These are phyloP conservation scores for Daldinia eschscholtzii DNA, from an alignment of 2,329 filamentous ascomycete species.

Conservation along the genomic window DNA sequence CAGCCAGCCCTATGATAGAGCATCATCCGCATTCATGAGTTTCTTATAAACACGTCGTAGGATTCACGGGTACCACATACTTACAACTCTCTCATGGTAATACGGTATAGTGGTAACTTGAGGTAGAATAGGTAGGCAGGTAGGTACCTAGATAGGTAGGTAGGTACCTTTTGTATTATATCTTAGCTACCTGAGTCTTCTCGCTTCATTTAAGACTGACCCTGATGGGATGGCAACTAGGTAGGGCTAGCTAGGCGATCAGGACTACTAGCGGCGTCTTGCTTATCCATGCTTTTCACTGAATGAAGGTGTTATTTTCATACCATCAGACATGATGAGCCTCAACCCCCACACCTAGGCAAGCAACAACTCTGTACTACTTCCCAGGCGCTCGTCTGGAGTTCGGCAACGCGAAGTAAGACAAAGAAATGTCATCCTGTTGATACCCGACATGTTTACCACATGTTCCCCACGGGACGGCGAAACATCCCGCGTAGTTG, in stretches of 20 bases:
- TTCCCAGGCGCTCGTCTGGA: not conserved
- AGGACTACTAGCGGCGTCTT: not conserved
- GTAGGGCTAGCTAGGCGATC: not conserved
- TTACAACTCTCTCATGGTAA: not conserved
- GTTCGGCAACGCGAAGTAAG: not conserved
- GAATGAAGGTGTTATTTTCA: not conserved
- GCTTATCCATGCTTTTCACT: not conserved
- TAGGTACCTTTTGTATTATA: too few species aligned
- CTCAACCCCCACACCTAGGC: not conserved
- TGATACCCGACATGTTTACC: conserved; percentile 8
- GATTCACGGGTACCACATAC: conserved; percentile 2
- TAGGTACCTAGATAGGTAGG: too few species aligned
- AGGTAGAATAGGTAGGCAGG: not conserved
- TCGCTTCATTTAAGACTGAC: too few species aligned
- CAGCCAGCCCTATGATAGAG: not conserved
- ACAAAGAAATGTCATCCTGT: conserved; percentile 1
- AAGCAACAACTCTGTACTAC: not conserved
- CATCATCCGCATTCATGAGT: not conserved
- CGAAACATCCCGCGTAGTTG: conserved; percentile 36
- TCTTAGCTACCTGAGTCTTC: too few species aligned
- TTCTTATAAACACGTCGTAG: not conserved
- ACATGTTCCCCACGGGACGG: conserved; percentile 20
- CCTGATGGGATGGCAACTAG: too few species aligned
- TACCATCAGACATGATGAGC: not conserved
- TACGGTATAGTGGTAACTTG: not conserved